Base-by-base conservation (phyloP, 192 early-diverging fungal genomes). In the Chytriomyces sp. region DNA sequence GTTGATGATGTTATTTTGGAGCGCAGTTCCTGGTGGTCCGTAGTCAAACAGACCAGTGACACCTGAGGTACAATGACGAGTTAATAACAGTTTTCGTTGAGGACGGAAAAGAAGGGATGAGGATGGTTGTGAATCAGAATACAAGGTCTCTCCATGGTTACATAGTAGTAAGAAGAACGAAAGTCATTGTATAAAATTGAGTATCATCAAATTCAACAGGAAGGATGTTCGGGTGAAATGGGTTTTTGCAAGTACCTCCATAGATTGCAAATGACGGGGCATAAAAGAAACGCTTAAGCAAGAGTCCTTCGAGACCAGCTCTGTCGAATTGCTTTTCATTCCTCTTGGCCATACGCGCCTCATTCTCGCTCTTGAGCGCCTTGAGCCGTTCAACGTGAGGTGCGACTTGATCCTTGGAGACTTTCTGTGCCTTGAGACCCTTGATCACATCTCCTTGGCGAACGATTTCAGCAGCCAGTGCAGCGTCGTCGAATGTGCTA, bases 1-100 rank as follows among this genome's bases (percentile, higher is more conserved):
- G 63, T 85, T 85, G 81, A 96, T 86, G 80, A 98, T 88, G 81
- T 97, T 98, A 80, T 90, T 92, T 85, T 94, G 93, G 50, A 99
- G 87, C 18, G 95, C 96, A 71, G 91, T 93, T 43, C 95, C 96
- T 26, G 96, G 91, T 18, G 98, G 98, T 20, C 98, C 98, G 81
- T 94, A 97, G 84, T 99, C 98, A 79, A 95, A 99, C 49, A 99
- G 91, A 80, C 98, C 98, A 69, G 95, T 93, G 47, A 97, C 93
- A 83, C 94, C 92, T 94, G 74, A 18, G 28, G 28, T n/a, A 79
- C 35, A 57, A 53, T 43, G 35, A 60, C 18, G 50, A 50, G 47
- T 57, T 13, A 23, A 43, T 26, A 13, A 13, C 2, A 20, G 61
- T 44, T 35, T 35, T 10, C 9, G 10, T 9, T 8, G 26, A 57